Percentiles rank a stretch among this genome's conserved stretches.
Evolutionary conservation across 768 basidiomycete species (phyloP).

Genomic region (Neoboletus brunneissimus): DNA sequence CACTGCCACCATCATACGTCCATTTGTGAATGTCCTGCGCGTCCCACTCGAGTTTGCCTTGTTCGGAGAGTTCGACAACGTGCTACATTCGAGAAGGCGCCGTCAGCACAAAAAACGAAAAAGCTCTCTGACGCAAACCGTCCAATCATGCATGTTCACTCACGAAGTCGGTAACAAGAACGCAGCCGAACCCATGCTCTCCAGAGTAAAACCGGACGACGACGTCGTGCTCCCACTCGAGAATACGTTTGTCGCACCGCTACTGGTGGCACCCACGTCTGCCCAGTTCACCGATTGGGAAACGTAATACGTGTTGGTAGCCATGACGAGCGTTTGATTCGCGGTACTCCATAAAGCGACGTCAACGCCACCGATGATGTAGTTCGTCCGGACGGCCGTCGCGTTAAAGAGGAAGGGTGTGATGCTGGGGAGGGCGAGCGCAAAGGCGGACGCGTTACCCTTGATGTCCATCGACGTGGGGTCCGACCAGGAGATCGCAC

Average conservation of each 20-base stretch:
- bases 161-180: constrained; percentile 15
- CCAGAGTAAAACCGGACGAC: constrained; percentile 17
- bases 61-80: not conserved
- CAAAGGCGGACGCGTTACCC: constrained; percentile 48
- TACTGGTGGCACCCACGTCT: constrained; percentile 23
- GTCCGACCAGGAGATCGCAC: constrained; percentile 50
- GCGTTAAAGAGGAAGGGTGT: constrained; percentile 47
- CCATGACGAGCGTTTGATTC: constrained; percentile 45
- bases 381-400: constrained; percentile 39
- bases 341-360: constrained; percentile 50
- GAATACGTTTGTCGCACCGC: constrained; percentile 2
- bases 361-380: constrained; percentile 43
- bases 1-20: not conserved
- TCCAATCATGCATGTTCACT: not conserved
- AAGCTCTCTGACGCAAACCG: not conserved
- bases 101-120: constrained; percentile 1
- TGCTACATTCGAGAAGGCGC: not conserved
- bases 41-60: not conserved
- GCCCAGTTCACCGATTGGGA: constrained; percentile 33
- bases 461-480: constrained; percentile 55
- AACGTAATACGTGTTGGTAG: constrained; percentile 48
- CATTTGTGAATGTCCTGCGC: not conserved
- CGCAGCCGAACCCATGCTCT: constrained; percentile 19
- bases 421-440: constrained; percentile 44
- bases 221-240: constrained; percentile 11